Conservation (phyloP, 768 basidiomycete species). For the Hirschioporus abietinus region DNA sequence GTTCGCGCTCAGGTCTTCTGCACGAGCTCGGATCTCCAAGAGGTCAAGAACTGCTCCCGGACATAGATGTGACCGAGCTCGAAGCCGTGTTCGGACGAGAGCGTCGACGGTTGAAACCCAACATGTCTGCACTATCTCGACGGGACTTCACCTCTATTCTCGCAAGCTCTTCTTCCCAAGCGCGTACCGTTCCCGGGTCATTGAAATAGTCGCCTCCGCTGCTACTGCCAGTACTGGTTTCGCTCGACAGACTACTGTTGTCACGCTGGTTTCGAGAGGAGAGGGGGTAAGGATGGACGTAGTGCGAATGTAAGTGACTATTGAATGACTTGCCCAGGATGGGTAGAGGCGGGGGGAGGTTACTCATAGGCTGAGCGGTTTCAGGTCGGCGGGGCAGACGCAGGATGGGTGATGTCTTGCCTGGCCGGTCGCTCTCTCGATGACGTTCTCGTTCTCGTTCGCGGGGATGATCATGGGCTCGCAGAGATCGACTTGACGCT, state of each 20-base stretch:
- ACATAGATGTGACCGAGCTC: not conserved
- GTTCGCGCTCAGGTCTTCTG: not conserved
- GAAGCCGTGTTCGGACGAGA: conserved; percentile 1
- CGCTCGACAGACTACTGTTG: not conserved
- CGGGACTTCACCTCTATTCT: conserved; percentile 63
- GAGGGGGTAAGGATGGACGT: not conserved
- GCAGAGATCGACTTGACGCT: conserved; percentile 6
- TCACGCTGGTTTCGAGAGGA: conserved; percentile 3
- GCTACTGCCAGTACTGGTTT: conserved; percentile 28
- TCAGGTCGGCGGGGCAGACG: conserved; percentile 8
- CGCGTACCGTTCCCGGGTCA: conserved; percentile 35
- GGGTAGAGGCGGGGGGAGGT: not conserved
- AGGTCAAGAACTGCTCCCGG: not conserved
- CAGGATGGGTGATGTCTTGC: conserved; percentile 4
- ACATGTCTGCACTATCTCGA: conserved; percentile 33
- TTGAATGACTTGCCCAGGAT: not conserved
- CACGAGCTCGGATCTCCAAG: not conserved
- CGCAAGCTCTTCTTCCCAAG: conserved; percentile 77
- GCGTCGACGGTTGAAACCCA: conserved; percentile 19
- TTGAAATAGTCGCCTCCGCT: conserved; percentile 23
- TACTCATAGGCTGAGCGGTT: not conserved
- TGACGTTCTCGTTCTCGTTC: conserved; percentile 10
- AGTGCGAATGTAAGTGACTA: not conserved
- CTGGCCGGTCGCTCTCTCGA: not conserved
- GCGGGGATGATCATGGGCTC: conserved; percentile 15